Conservation (phyloP, 805 yeast species). For the Ogataea paradorogensis region DNA sequence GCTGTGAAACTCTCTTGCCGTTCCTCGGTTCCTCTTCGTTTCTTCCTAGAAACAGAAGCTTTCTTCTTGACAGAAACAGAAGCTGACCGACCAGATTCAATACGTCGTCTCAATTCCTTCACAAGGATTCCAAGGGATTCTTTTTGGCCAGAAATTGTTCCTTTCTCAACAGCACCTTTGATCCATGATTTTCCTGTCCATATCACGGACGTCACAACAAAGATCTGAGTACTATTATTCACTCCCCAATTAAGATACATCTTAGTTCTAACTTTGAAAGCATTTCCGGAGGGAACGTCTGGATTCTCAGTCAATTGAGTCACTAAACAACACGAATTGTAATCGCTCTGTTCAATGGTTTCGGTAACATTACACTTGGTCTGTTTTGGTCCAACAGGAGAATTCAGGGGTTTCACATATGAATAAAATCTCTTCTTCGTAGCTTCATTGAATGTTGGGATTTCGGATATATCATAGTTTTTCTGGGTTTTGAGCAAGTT, state of each 20-base stretch:
- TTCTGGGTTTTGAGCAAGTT: conserved; percentile 55
- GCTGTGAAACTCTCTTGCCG: conserved; percentile 10
- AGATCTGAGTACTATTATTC: conserved; percentile 50
- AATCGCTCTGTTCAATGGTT: conserved; percentile 50
- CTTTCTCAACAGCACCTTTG: conserved; percentile 71
- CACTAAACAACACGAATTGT: conserved; percentile 45
- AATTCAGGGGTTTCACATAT: conserved; percentile 62
- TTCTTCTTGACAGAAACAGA: conserved; percentile 8
- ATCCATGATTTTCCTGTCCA: conserved; percentile 83
- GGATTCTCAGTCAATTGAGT: conserved; percentile 66
- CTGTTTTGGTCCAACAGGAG: conserved; percentile 74
- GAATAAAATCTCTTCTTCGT: conserved; percentile 45
- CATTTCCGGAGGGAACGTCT: conserved; percentile 77
- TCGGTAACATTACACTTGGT: conserved; percentile 66
- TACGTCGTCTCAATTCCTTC: conserved; percentile 42
- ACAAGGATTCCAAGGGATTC: conserved; percentile 52
- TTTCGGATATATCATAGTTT: conserved; percentile 55
- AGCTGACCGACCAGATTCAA: conserved; percentile 21
- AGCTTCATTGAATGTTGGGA: conserved; percentile 37
- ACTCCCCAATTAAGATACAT: conserved; percentile 62
- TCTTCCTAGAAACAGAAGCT: conserved; percentile 20
- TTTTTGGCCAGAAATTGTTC: conserved; percentile 69
- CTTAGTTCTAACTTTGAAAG: conserved; percentile 60
- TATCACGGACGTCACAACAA: conserved; percentile 53
- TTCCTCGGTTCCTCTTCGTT: conserved; percentile 19